Conservation (phyloP, 2,329 filamentous ascomycete genomes). For the Stagonosporopsis cucurbitacearum region DNA sequence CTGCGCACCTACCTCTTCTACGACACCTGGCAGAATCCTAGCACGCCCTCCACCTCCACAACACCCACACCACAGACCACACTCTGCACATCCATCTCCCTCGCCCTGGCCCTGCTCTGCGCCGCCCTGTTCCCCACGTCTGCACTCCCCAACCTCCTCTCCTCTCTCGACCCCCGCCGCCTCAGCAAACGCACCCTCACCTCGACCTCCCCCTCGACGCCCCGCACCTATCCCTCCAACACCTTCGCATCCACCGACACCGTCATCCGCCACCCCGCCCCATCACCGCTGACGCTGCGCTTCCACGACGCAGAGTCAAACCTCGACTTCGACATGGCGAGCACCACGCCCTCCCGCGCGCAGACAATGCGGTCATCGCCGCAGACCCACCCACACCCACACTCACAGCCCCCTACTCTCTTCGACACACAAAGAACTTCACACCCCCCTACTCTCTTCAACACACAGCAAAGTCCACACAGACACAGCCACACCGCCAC, state of each 20-base stretch:
- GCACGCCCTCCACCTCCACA: neutral
- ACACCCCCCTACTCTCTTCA: too few relatives aligned
- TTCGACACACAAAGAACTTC: too few relatives aligned
- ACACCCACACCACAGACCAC: neutral
- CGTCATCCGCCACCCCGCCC: neutral
- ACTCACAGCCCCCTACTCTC: too few relatives aligned
- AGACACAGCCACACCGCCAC: too few relatives aligned
- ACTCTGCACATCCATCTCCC: constrained; percentile 7
- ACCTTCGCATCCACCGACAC: neutral
- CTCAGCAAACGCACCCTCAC: neutral
- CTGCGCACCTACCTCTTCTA: neutral
- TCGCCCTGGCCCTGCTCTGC: neutral
- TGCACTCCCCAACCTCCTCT: neutral
- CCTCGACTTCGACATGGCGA: constrained; percentile 37
- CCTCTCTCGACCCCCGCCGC: neutral
- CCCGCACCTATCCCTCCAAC: neutral
- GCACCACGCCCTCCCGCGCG: constrained; percentile 21
- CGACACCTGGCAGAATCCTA: neutral
- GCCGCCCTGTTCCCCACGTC: neutral
- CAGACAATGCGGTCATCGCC: constrained; percentile 18
- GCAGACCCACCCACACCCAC: too few relatives aligned
- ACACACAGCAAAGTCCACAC: too few relatives aligned
- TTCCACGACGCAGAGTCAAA: constrained; percentile 36
- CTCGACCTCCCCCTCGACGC: neutral
- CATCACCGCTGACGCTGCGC: constrained; percentile 20